A percentile compares a stretch with the other conserved stretches of the same genome.
Evolutionary conservation across 2,329 filamentous ascomycete species (phyloP).

Genomic region (Fusarium dimerum): DNA sequence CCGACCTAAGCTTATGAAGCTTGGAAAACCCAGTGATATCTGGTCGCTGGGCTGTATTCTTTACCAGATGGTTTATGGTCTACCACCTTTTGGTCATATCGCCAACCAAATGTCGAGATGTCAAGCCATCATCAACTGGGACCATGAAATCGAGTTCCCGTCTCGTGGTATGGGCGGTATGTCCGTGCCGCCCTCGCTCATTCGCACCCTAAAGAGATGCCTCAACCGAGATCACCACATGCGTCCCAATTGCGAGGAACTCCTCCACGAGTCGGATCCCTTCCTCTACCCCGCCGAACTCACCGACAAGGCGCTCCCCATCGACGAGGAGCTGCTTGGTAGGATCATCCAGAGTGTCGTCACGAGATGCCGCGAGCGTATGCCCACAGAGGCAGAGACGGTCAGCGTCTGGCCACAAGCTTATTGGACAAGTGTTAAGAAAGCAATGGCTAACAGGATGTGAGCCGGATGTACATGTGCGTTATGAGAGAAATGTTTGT

Average conservation of each 20-base stretch:
- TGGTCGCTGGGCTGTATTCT: conserved; percentile 97
- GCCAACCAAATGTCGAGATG: conserved; percentile 83
- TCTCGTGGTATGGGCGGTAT: conserved; percentile 67
- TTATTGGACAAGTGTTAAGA: conserved; percentile 62
- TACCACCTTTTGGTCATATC: conserved; percentile 93
- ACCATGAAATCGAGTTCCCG: conserved; percentile 72
- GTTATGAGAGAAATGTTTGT: neutral
- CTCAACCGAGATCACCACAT: conserved; percentile 62
- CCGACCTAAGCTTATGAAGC: conserved; percentile 79
- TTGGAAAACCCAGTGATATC: conserved; percentile 93
- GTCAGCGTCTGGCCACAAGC: conserved; percentile 59
- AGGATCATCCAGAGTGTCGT: conserved; percentile 66
- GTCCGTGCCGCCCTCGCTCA: conserved; percentile 57
- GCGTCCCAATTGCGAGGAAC: conserved; percentile 64
- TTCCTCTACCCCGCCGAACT: conserved; percentile 65
- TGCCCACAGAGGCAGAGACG: conserved; percentile 60
- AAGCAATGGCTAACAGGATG: conserved; percentile 43
- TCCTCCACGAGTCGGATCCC: conserved; percentile 59
- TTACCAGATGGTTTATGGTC: conserved; percentile 98
- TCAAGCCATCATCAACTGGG: conserved; percentile 80
- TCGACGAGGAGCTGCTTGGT: conserved; percentile 63
- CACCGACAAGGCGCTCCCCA: conserved; percentile 55
- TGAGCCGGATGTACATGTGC: conserved; percentile 3
- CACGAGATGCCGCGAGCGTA: conserved; percentile 56
- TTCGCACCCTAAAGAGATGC: conserved; percentile 64